A percentile compares a stretch with the other conserved stretches of the same genome.
Evolutionary conservation across 2,329 filamentous ascomycete genomes (phyloP).

Genomic region (Aurifilum marmelostoma): DNA sequence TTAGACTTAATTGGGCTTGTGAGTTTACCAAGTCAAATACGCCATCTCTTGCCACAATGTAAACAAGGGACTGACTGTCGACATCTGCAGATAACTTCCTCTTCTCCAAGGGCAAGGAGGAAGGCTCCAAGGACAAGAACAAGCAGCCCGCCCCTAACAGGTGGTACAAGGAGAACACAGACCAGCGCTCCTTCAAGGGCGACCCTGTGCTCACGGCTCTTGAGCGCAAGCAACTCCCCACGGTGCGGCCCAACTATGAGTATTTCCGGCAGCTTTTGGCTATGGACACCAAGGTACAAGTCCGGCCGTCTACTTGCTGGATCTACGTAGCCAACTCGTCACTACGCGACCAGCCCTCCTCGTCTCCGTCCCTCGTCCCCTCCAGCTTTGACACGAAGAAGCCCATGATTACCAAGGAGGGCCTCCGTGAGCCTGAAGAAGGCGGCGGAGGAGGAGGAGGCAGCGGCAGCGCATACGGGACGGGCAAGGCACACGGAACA

Average conservation of each 20-base stretch:
- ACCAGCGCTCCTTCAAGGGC: constrained; percentile 63
- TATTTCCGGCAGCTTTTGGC: constrained; percentile 62
- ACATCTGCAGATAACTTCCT: constrained; percentile 58
- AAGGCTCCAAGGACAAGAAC: constrained; percentile 47
- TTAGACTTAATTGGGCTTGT: constrained; percentile 66
- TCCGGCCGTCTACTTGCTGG: constrained; percentile 62
- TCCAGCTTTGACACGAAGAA: constrained; percentile 49
- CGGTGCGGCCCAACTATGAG: constrained; percentile 64
- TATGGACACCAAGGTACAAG: constrained; percentile 56
- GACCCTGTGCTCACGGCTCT: constrained; percentile 66
- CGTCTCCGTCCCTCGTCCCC: constrained; percentile 5
- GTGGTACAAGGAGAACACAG: constrained; percentile 37
- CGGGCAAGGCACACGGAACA: constrained; percentile 1
- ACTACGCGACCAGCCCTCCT: constrained; percentile 42
- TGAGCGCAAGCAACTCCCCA: constrained; percentile 58
- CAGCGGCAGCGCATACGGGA: constrained; percentile 5
- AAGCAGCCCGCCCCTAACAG: constrained; percentile 34
- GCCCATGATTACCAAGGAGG: constrained; percentile 22
- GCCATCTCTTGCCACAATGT: neutral
- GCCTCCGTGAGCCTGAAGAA: constrained; percentile 21
- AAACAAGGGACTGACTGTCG: constrained; percentile 18
- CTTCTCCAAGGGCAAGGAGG: constrained; percentile 60
- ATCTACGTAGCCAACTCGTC: constrained; percentile 60
- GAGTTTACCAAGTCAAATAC: constrained; percentile 40
- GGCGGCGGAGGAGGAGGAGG: constrained; percentile 18